These are phyloP conservation scores for Candida yuanshanica DNA, from an alignment of 805 yeast genomes.

Conservation along the genomic window DNA sequence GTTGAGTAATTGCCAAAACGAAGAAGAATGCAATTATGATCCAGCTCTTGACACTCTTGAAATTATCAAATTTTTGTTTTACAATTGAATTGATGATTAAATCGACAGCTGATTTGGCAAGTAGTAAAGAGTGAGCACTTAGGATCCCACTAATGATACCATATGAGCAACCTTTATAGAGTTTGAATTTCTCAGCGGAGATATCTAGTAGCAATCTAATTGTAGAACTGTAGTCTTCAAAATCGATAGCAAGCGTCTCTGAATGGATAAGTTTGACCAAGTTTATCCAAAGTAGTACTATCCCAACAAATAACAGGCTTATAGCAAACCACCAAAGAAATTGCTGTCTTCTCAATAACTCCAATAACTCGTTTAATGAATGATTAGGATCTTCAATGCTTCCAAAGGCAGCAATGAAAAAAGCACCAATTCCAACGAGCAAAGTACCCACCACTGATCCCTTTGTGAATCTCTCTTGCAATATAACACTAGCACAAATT, in stretches of 20 bases:
- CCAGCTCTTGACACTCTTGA: conserved; percentile 40
- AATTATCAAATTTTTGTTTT: conserved; percentile 30
- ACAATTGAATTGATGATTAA: conserved; percentile 44
- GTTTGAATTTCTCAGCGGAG: conserved; percentile 13
- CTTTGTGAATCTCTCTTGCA: conserved; percentile 61
- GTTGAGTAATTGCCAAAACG: conserved; percentile 61
- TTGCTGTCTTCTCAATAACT: conserved; percentile 33
- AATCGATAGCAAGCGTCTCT: background rate
- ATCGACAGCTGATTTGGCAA: conserved; percentile 83
- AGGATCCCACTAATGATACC: conserved; percentile 71
- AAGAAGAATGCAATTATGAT: conserved; percentile 49
- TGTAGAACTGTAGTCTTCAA: background rate
- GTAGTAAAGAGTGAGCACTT: conserved; percentile 78
- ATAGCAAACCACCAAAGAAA: conserved; percentile 55
- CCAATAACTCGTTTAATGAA: conserved; percentile 40
- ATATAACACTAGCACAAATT: conserved; percentile 58
- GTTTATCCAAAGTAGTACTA: conserved; percentile 26
- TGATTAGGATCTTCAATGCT: conserved; percentile 48
- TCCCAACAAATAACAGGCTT: conserved; percentile 27
- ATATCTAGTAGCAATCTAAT: conserved; percentile 2
- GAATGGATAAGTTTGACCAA: conserved; percentile 11
- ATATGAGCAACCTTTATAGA: conserved; percentile 51
- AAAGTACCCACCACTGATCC: conserved; percentile 59
- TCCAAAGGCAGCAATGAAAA: conserved; percentile 71
- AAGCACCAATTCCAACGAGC: conserved; percentile 67